These are phyloP conservation scores for Phlegmacium glaucopus DNA, from an alignment of 768 basidiomycete genomes.

Conservation along the genomic window DNA sequence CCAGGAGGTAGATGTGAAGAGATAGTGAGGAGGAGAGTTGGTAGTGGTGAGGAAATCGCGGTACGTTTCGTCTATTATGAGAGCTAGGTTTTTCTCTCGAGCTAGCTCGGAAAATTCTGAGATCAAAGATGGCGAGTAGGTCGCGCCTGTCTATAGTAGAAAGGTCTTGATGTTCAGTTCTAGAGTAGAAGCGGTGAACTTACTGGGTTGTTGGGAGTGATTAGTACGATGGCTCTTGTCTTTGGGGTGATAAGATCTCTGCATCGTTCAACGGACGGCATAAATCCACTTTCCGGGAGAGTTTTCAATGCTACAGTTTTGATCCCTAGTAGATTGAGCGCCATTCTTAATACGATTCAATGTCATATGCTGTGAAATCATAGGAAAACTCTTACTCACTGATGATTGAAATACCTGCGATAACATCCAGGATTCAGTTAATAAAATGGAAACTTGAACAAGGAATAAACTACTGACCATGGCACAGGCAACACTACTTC, in stretches of 20 bases:
- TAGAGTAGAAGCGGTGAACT: background rate
- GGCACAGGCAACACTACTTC: constrained; percentile 73
- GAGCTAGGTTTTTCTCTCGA: constrained; percentile 46
- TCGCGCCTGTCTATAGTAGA: constrained; percentile 50
- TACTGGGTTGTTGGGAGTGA: constrained; percentile 73
- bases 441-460: background rate
- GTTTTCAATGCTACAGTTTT: constrained; percentile 54
- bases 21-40: constrained; percentile 48
- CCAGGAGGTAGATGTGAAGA: constrained; percentile 49
- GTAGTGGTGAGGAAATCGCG: constrained; percentile 67
- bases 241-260: constrained; percentile 48
- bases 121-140: constrained; percentile 57
- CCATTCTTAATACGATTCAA: constrained; percentile 48
- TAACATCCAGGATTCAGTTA: background rate
- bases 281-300: constrained; percentile 48
- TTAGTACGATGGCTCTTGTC: constrained; percentile 69
- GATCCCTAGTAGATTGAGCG: constrained; percentile 59
- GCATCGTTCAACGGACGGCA: constrained; percentile 53
- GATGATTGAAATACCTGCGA: constrained; percentile 64
- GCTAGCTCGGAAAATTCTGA: constrained; percentile 61
- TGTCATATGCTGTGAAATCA: background rate
- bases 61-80: constrained; percentile 89
- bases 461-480: constrained; percentile 38
- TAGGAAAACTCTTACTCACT: constrained; percentile 31
- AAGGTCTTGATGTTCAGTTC: background rate